Evolutionary conservation across 176 grass and related monocot species (phyloP), one percentile per base, ranked within the genome.

Genomic region (Oryza officinalis): DNA sequence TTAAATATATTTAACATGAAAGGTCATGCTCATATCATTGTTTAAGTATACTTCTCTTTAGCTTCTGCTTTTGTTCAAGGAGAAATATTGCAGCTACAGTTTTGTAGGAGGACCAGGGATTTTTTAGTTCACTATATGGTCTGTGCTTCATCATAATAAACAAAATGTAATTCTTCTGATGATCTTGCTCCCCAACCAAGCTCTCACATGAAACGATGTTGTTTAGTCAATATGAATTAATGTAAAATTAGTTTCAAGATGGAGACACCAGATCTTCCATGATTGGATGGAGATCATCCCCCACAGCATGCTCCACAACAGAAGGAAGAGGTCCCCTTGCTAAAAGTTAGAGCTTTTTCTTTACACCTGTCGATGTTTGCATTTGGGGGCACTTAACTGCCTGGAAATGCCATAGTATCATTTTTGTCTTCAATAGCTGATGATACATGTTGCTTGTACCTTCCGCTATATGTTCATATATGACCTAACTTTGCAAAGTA

Each of bases 171-270:
- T 75, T 65, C 26, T 46, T 82, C 31, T 30, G 33, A 64, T 64
- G 57, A 83, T 35, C 44, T 57, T 76, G 72, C 47, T 61, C n/a
- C 28, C 30, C 30, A 15, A 67, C 60, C 61, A 79, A 63, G 15
- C 72, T 31, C 72, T 76, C 72, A 67, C 43, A 40, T 68, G 82
- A 76, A 54, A 54, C 71, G 1, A 49, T 83, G 40, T 32, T 74
- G 18, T 50, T 83, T 66, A 27, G 57, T 74, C 27, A 7, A 33
- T 10, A 49, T 47, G 12, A 63, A 46, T 47, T 64, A 71, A 33
- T 65, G 31, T 47, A 11, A 47, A 73, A 47, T 27, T 14, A 40
- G 43, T 40, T 80, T 76, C 15, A 67, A 67, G 81, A 84, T 40
- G 22, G 64, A 76, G 44, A 76, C 72, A 57, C 3, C 5, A 28